phyloP scores from a whole-genome alignment of 352 stramenopile species.

The Phytophthora rubi region DNA sequence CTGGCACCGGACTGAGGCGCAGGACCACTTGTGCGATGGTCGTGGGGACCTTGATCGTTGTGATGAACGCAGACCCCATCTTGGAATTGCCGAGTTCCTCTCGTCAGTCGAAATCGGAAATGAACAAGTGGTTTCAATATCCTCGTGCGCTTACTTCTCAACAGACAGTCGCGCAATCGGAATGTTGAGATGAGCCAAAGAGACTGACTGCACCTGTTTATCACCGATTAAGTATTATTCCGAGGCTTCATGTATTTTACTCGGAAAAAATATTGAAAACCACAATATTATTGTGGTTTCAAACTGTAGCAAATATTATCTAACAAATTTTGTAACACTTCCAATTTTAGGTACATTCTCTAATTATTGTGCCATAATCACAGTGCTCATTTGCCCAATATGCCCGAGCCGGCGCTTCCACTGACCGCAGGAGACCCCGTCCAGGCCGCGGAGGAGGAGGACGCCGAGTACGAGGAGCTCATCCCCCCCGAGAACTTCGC shows the following conservation, averaged over 20 bases:
- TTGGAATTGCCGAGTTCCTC: neutral
- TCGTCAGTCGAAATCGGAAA: conserved; percentile 6
- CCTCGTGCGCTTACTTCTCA: neutral
- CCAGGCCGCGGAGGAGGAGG: conserved; percentile 67
- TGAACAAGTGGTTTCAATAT: neutral
- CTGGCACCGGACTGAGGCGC: conserved; percentile 30
- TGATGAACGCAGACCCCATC: conserved; percentile 34
- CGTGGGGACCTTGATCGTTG: conserved; percentile 34
- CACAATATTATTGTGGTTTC: too few species aligned
- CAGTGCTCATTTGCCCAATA: neutral
- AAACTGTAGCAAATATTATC: too few species aligned
- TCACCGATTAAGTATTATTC: too few species aligned
- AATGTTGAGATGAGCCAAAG: conserved; percentile 11
- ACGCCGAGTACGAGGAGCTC: conserved; percentile 82
- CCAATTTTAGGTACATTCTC: too few species aligned
- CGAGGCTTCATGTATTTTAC: too few species aligned
- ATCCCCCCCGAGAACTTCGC: conserved; percentile 90
- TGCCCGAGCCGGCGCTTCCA: conserved; percentile 14
- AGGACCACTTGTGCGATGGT: conserved; percentile 30
- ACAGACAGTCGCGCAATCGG: conserved; percentile 12
- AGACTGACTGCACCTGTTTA: too few species aligned
- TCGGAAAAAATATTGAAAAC: too few species aligned
- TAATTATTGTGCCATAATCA: too few species aligned
- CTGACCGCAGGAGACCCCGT: conserved; percentile 29
- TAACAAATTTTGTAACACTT: too few species aligned